Evolutionary conservation across 2,329 filamentous ascomycete species (phyloP).

Genomic region (Trichocomaceae sp.): DNA sequence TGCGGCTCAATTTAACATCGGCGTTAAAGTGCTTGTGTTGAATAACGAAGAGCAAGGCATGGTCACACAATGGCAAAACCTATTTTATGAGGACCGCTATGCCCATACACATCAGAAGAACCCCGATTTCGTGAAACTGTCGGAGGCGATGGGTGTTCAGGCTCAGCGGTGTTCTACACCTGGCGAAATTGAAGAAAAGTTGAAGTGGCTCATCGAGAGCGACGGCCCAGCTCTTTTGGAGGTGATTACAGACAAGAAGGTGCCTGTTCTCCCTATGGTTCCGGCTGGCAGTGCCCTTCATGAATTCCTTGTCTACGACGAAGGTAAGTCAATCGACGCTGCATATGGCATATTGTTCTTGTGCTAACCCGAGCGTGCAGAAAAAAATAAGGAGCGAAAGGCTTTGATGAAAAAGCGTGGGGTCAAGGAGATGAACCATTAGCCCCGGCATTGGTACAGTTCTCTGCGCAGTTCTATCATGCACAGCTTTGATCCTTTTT

Average conservation of each 20-base stretch:
- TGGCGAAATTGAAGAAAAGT: conserved; percentile 66
- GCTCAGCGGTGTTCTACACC: conserved; percentile 65
- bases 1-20: conserved; percentile 91
- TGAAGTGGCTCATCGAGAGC: conserved; percentile 82
- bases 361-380: conserved; percentile 39
- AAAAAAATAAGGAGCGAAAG: conserved; percentile 61
- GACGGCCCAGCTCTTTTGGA: conserved; percentile 92
- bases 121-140: conserved; percentile 90
- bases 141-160: conserved; percentile 84
- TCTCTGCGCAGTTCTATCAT: conserved; percentile 14
- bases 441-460: background rate
- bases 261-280: conserved; percentile 94
- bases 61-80: conserved; percentile 97
- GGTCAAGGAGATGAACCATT: conserved; percentile 8
- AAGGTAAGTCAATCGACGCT: conserved; percentile 47
- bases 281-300: conserved; percentile 79
- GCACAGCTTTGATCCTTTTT: conserved; percentile 1
- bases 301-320: conserved; percentile 86
- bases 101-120: conserved; percentile 90
- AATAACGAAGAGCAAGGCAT: conserved; percentile 99
- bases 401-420: conserved; percentile 60
- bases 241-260: conserved; percentile 74
- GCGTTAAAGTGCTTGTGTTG: conserved; percentile 85
- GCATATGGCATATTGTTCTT: background rate
- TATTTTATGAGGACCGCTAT: conserved; percentile 93